phyloP scores from a whole-genome alignment of 805 yeast genomes.

The Lachancea lanzarotensis region DNA sequence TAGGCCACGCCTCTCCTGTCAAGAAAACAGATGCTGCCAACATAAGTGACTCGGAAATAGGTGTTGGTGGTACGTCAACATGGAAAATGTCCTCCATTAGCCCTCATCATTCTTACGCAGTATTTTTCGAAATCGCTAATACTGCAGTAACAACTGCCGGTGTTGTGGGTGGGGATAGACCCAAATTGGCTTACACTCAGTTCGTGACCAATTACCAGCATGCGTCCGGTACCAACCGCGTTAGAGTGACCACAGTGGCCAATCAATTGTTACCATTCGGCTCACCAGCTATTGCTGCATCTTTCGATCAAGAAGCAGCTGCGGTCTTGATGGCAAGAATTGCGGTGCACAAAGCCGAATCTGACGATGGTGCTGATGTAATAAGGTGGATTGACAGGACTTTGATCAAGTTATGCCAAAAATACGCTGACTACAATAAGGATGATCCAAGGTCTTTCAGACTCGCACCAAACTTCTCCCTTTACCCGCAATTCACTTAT shows the following conservation, averaged over 20 bases:
- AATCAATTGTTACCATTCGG: conserved; percentile 49
- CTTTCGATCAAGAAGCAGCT: conserved; percentile 99
- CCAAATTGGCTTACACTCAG: conserved; percentile 55
- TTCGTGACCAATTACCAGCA: conserved; percentile 91
- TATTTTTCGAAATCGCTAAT: conserved; percentile 74
- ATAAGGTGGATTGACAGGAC: conserved; percentile 92
- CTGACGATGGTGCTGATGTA: conserved; percentile 89
- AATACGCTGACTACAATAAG: conserved; percentile 87
- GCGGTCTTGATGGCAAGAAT: conserved; percentile 89
- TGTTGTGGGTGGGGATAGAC: conserved; percentile 19
- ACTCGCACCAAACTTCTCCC: conserved; percentile 72
- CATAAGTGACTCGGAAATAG: conserved; percentile 89
- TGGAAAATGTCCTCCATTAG: conserved; percentile 82
- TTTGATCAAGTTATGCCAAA: conserved; percentile 82
- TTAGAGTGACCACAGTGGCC: conserved; percentile 82
- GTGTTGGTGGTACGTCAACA: conserved; percentile 85
- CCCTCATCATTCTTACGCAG: conserved; percentile 82
- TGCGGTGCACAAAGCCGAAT: conserved; percentile 73
- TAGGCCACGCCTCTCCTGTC: conserved; percentile 84
- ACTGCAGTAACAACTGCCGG: conserved; percentile 25
- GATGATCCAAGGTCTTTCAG: conserved; percentile 79
- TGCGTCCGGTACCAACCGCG: conserved; percentile 82
- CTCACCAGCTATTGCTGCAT: conserved; percentile 45
- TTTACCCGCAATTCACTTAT: conserved; percentile 93
- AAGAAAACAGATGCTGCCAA: conserved; percentile 56